Evolutionary conservation across 345 rosid species (phyloP).

Genomic region (Citrus hindsii): DNA sequence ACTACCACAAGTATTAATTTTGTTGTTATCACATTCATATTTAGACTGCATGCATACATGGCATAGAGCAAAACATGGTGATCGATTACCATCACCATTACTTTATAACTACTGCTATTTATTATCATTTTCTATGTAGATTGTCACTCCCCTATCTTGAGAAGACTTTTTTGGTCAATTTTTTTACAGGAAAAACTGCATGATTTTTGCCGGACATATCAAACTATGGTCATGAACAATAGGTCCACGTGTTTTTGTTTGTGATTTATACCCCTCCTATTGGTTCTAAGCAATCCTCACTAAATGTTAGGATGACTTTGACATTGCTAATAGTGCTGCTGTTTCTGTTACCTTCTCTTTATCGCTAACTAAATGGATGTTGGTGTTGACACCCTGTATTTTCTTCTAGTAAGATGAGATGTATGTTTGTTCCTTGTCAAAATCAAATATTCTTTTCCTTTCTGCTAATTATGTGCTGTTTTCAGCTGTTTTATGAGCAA

Average conservation of each 20-base stretch:
- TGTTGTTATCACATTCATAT: background rate
- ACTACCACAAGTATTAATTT: background rate
- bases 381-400: background rate
- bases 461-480: background rate
- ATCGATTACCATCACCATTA: too few relatives aligned
- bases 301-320: background rate
- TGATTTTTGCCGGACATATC: background rate
- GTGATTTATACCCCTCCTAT: background rate
- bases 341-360: background rate
- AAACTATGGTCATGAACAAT: background rate
- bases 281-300: background rate
- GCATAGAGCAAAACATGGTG: too few relatives aligned
- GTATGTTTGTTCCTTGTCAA: background rate
- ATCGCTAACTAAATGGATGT: background rate
- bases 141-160: background rate
- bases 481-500: constrained; percentile 40
- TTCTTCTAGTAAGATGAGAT: background rate
- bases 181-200: background rate
- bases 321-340: background rate
- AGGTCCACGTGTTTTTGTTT: background rate
- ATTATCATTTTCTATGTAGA: too few relatives aligned
- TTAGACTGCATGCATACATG: too few relatives aligned
- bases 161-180: background rate
- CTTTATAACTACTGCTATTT: too few relatives aligned
- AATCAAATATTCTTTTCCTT: background rate